Base-by-base conservation (phyloP, 2,329 filamentous ascomycete genomes). In the Colletotrichum liaoningense region DNA sequence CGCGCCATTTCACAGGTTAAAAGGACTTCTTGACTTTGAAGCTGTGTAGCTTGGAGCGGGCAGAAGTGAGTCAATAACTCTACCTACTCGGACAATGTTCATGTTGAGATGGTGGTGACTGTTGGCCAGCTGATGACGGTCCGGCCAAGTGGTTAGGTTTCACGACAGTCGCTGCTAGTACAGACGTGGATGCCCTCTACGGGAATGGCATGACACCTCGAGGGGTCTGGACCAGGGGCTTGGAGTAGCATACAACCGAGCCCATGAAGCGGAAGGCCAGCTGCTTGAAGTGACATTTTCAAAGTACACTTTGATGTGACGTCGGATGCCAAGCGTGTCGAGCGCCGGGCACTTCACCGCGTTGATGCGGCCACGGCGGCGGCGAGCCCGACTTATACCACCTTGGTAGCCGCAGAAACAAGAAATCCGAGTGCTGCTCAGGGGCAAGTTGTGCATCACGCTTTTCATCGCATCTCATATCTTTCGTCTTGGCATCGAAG, bases 401-500 rank as follows among this genome's bases (percentile, higher is more conserved):
- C 24, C 11, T 63, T 33, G n/a, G 14, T 14, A 1, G 28, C 24
- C 24, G 35, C 49, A 72, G 57, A 35, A 49, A 55, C 22, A 30
- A 56, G 8, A 16, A 16, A 14, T 28, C 26, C n/a, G 14, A 46
- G 56, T 62, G 26, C 22, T 68, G 38, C 46, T 49, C 28, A 30
- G 19, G 19, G 26, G 35, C 64, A 57, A 30, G 8, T 26, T 38
- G 22, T 26, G 26, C 28, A 22, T 26, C 49, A 22, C 30, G 28
- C 19, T 65, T 55, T 46, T 52, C 62, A 22, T 67, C 60, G 54
- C 60, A 54, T 57, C 56, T 55, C 35, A 38, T 28, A 6, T 6
- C 14, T 11, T 14, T 49, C n/a, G 19, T 56, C 67, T 62, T 42
- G 67, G 67, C 67, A 63, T 19, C 33, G 60, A 69, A 55, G 35